phyloP scores from a whole-genome alignment of 441 rosid species.

The Breynia disticha region DNA sequence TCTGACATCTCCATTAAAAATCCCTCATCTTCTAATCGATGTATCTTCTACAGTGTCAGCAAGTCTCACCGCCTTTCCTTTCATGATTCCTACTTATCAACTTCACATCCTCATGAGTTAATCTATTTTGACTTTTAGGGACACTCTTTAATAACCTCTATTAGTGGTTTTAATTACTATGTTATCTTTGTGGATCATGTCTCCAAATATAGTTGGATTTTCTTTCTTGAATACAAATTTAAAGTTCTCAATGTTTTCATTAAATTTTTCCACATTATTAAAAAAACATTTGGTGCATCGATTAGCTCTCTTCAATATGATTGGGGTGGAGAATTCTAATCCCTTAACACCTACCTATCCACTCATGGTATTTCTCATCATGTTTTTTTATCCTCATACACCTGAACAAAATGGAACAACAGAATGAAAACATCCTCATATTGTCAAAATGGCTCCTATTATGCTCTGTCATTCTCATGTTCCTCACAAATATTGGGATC shows the following conservation, averaged over 20 bases:
- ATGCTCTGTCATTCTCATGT: background rate
- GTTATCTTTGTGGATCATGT: background rate
- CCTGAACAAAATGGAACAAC: slow-evolving; percentile 3
- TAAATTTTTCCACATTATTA: background rate
- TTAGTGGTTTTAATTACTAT: background rate
- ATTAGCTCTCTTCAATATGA: background rate
- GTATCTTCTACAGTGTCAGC: background rate
- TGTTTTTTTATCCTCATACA: background rate
- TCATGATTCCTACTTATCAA: background rate
- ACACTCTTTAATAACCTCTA: background rate
- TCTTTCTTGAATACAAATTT: background rate
- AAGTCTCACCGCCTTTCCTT: background rate
- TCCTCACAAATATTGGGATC: background rate
- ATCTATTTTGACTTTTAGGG: background rate
- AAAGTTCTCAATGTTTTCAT: background rate
- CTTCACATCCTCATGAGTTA: background rate
- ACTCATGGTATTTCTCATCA: background rate
- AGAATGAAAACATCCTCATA: background rate
- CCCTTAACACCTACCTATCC: background rate
- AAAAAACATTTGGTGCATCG: background rate
- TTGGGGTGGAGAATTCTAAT: too few species aligned
- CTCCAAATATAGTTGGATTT: background rate
- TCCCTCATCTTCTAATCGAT: background rate
- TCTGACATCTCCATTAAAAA: too few species aligned
- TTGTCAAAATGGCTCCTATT: background rate